A percentile compares a stretch with the other conserved stretches of the same genome.
These are phyloP conservation scores for Phytophthora boehmeriae DNA, from an alignment of 352 stramenopile genomes.

Conservation along the genomic window DNA sequence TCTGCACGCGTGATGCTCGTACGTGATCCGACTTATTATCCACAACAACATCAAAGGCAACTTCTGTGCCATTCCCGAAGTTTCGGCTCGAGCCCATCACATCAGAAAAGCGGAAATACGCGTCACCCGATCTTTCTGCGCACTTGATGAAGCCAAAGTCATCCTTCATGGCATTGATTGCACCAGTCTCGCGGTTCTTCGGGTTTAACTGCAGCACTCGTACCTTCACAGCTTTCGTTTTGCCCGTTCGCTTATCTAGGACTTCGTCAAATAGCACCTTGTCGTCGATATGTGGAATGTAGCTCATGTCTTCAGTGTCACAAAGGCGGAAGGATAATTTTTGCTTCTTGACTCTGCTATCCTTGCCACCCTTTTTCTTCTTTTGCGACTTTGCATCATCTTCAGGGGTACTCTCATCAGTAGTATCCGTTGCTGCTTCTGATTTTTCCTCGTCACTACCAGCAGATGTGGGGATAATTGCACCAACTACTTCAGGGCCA, in stretches of 20 bases:
- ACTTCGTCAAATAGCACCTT: conserved; percentile 72
- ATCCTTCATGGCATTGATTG: conserved; percentile 74
- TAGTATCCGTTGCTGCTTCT: conserved; percentile 17
- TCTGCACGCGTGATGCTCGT: conserved; percentile 63
- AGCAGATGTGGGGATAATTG: conserved; percentile 42
- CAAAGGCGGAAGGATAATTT: conserved; percentile 60
- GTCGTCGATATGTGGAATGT: conserved; percentile 63
- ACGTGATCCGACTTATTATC: conserved; percentile 60
- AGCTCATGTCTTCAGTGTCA: conserved; percentile 70
- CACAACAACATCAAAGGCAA: conserved; percentile 70
- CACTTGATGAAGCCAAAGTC: conserved; percentile 89
- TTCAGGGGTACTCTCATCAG: conserved; percentile 20
- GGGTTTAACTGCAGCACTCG: conserved; percentile 64
- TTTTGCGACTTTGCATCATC: conserved; percentile 28
- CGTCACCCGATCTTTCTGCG: conserved; percentile 62
- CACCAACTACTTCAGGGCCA: conserved; percentile 58
- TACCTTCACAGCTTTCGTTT: conserved; percentile 66
- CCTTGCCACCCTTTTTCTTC: conserved; percentile 51
- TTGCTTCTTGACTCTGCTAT: conserved; percentile 21
- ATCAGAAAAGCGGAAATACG: conserved; percentile 82
- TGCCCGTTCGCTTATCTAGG: conserved; percentile 68
- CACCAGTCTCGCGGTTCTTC: conserved; percentile 69
- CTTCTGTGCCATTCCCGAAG: conserved; percentile 62
- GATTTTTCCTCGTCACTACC: conserved; percentile 17
- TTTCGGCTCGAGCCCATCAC: conserved; percentile 63